Evolutionary conservation across 2,329 filamentous ascomycete genomes (phyloP), one percentile per base, ranked within the genome.

Genomic region (Colletotrichum sidae): DNA sequence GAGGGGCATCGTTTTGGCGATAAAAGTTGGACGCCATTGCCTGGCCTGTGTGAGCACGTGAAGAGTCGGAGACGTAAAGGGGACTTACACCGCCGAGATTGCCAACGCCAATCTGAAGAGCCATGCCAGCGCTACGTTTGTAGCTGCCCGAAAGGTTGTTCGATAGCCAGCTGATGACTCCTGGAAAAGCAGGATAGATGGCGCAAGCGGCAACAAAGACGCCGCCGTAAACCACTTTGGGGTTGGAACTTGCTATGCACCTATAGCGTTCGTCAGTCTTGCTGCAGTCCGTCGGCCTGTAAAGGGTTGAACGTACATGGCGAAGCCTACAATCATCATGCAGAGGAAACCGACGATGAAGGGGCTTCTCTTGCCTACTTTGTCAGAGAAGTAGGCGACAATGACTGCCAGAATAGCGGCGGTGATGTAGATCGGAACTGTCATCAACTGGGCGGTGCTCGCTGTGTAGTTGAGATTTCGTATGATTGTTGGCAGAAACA

Each of bases 181-280:
- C 94, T 0, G 92, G 82, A 62, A 96, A 91, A 35, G 87, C 89
- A 0, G 93, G 92, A 69, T 95, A 96, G 60, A 96, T 94, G 2
- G 91, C 91, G 62, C 92, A 85, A 0, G 92, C 90, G 0, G 88
- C 90, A 0, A 96, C 80, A 76, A 94, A 96, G 0, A 90, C 90
- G 0, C 91, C 93, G 0, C 86, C 91, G 69, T 96, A 97, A 10
- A 88, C 82, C 0, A 88, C 88, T 1, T 81, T 81, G 1, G 88
- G 82, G 60, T 89, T 88, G 4, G 72, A 69, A 63, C 84, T 86
- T 2, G 83, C 81, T 41, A 90, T 84, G 75, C 88, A 90, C 69
- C 86, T 88, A 67, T 76, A 75, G 11, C 8, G 8, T 1, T 13
- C 3, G 53, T 60, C 37, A 67, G 61, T 25, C 5, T 12, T 13